Conservation (phyloP, 2,329 filamentous ascomycete genomes). For the Elsinoe batatas region DNA sequence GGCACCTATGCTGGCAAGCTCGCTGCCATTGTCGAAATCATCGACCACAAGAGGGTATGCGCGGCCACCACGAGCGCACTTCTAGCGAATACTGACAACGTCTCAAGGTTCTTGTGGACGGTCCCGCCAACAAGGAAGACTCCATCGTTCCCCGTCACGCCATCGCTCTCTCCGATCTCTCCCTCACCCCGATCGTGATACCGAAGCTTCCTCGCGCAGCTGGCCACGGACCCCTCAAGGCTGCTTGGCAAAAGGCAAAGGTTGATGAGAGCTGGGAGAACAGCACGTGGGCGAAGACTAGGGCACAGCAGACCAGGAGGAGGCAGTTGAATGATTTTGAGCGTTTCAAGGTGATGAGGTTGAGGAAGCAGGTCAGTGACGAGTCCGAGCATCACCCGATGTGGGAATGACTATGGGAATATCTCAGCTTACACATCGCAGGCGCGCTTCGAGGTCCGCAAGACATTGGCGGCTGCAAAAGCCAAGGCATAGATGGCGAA, state of each 20-base stretch:
- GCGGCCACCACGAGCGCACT: slow-evolving; percentile 17
- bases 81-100: slow-evolving; percentile 13
- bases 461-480: slow-evolving; percentile 85
- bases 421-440: slow-evolving; percentile 24
- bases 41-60: slow-evolving; percentile 99
- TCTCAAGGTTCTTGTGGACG: slow-evolving; percentile 84
- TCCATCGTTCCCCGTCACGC: slow-evolving; percentile 79
- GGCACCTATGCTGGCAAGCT: slow-evolving; percentile 77
- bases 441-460: slow-evolving; percentile 91
- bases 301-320: slow-evolving; percentile 74
- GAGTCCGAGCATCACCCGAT: background rate
- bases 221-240: slow-evolving; percentile 73
- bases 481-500: slow-evolving; percentile 46
- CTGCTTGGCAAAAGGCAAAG: slow-evolving; percentile 80
- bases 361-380: slow-evolving; percentile 87
- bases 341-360: slow-evolving; percentile 98
- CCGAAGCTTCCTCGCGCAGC: slow-evolving; percentile 75
- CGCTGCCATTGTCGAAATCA: slow-evolving; percentile 95
- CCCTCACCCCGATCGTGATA: slow-evolving; percentile 84
- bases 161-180: slow-evolving; percentile 68
- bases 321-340: slow-evolving; percentile 94
- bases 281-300: slow-evolving; percentile 91
- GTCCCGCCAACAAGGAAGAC: slow-evolving; percentile 72
- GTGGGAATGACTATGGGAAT: background rate
- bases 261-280: slow-evolving; percentile 90